These are phyloP conservation scores for Ramaria rubella DNA, from an alignment of 768 basidiomycete genomes.

Conservation along the genomic window DNA sequence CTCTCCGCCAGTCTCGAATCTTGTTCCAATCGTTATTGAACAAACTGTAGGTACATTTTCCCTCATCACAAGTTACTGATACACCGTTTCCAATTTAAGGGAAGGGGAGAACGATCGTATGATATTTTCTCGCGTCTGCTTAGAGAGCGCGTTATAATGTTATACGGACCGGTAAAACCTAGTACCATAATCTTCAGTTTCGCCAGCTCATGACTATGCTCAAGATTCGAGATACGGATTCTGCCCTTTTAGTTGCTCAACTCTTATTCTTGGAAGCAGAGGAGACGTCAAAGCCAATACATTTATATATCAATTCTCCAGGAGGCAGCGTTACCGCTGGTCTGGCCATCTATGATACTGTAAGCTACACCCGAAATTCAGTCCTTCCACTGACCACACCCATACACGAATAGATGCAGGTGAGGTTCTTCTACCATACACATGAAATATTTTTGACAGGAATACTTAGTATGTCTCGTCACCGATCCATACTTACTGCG, in stretches of 20 bases:
- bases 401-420: conserved; percentile 57
- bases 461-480: conserved; percentile 74
- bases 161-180: conserved; percentile 71
- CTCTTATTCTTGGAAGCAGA: conserved; percentile 94
- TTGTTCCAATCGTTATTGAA: conserved; percentile 91
- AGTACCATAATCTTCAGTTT: not conserved
- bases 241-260: conserved; percentile 85
- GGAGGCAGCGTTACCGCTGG: conserved; percentile 96
- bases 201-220: conserved; percentile 10
- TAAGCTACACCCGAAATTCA: conserved; percentile 36
- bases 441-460: not conserved
- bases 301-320: conserved; percentile 94
- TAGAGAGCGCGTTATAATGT: conserved; percentile 91
- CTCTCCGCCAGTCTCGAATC: conserved; percentile 44
- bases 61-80: too few relatives aligned
- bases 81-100: conserved; percentile 40
- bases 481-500: conserved; percentile 94
- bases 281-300: conserved; percentile 89
- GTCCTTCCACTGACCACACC: not conserved
- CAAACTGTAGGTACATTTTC: conserved; percentile 54
- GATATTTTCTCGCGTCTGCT: conserved; percentile 94
- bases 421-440: conserved; percentile 23
- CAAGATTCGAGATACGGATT: conserved; percentile 86
- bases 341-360: conserved; percentile 95
- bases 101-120: conserved; percentile 83